Base-by-base conservation (phyloP, 768 basidiomycete species). In the Tylopilus felleus region DNA sequence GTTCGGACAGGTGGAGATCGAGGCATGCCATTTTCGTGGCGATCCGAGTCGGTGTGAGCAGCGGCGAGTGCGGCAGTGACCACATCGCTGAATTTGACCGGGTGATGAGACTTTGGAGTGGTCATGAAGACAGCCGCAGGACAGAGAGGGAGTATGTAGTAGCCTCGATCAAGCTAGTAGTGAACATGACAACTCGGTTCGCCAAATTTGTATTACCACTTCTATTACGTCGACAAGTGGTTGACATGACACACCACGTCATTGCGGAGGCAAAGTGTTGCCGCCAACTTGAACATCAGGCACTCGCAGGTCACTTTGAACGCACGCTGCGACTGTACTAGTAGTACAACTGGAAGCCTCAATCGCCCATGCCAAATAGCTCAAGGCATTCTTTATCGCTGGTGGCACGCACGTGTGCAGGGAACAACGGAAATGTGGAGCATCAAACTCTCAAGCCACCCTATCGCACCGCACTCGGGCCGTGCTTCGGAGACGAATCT, bases 121-220 rank as follows among this genome's bases (percentile, higher is more conserved):
- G 57, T 8, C 61, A 70, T 68, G 43, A 23, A 6, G n/a, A 25
- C 19, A 8, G 13, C 9, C 31, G 13, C 31, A 14, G 35, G 35
- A 36, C 16, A 17, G 33, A 14, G 6, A 12, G 14, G n/a, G n/a
- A n/a, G n/a, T n/a, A n/a, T n/a, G n/a, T n/a, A 27, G 25, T 7
- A 27, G 29, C 9, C 29, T 9, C 12, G 9, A 35, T 35, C 33
- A 35, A 14, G 33, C 33, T 23, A n/a, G n/a, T n/a, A 23, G 14
- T 8, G 36, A n/a, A n/a, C 6, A 36, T 36, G 17, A 38, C 43
- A n/a, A 1, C n/a, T 28, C n/a, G 27, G 43, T 8, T 44, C 17
- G n/a, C 43, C 43, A 44, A 28, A 44, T 44, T 44, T 29, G 43
- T 19, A 28, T 4, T n/a, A n/a, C n/a, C n/a, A n/a, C n/a, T n/a